phyloP scores from a whole-genome alignment of 129 eudicot species.

The Glebionis coronaria region DNA sequence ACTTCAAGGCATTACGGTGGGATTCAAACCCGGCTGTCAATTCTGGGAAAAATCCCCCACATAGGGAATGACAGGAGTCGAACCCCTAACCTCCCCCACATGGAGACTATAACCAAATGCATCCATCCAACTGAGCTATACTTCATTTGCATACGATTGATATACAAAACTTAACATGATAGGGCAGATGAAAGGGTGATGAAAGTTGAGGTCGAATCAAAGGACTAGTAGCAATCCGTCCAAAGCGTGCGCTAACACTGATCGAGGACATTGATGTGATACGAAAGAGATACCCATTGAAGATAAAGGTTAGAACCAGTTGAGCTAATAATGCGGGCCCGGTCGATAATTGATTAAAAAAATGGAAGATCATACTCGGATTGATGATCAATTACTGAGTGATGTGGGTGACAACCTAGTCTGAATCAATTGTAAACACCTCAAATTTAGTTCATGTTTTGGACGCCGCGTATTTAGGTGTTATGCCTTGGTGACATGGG shows the following conservation, averaged over 20 bases:
- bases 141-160: no score
- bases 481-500: no score
- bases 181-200: slow-evolving; percentile 16
- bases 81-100: no score
- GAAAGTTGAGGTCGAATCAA: slow-evolving; percentile 9
- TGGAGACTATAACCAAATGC: no score
- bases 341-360: slow-evolving; percentile 6
- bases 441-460: no score
- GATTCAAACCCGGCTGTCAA: no score
- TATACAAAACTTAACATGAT: slow-evolving; percentile 11
- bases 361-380: neutral
- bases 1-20: no score
- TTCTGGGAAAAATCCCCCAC: no score
- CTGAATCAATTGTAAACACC: no score
- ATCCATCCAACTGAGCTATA: no score
- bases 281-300: slow-evolving; percentile 4
- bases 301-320: neutral
- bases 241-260: neutral
- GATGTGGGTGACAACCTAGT: neutral
- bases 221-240: neutral
- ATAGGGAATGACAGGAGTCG: no score
- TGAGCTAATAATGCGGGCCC: neutral
- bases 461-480: no score
- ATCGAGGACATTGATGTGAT: neutral
- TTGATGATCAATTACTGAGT: neutral